Base-by-base conservation (phyloP, 2,329 filamentous ascomycete species). In the Penicillium fuscoglaucum region DNA sequence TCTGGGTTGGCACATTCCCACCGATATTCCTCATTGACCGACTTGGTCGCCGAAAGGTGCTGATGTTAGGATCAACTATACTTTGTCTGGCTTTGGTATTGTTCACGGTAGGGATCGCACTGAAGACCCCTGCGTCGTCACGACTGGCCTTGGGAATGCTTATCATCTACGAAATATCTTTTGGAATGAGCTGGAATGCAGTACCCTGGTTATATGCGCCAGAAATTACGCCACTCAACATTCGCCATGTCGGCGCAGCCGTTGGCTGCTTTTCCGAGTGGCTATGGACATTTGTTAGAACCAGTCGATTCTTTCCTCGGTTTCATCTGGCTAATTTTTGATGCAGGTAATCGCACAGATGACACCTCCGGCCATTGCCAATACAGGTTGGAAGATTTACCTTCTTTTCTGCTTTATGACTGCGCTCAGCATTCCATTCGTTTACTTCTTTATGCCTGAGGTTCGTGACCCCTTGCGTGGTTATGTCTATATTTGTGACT, bases 341-440 rank as follows among this genome's bases (percentile, higher is more conserved):
- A n/a, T 8, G 6, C 46, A 56, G 54, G 54, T 56, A 24, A 50
- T 56, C 24, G 54, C 54, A 13, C 51, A 59, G 31, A 59, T 59
- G 57, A 41, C 51, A 28, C 57, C 57, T 21, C 17, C 51, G 1
- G 57, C 57, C 12, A 59, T 59, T 29, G 57, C 57, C 21, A 55
- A 55, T 19, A 55, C 57, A 15, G 39, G 52, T 3, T 59, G 57
- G 51, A 59, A 55, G 31, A 59, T 59, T n/a, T 59, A 54, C 24
- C 37, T 59, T 17, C 19, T 59, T 17, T 59, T 59, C 46, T 44
- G 43, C 15, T 15, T 51, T 33, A 39, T 55, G 45, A 49, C 41
- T 41, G 39, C 43, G 1, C 29, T 59, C 3, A 59, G 51, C 19
- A 51, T 59, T 45, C 52, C 45, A 15, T 59, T 59, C 26, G 46